Evolutionary conservation across 2,329 filamentous ascomycete genomes (phyloP).

Genomic region (Hymenoscyphus salicellus): DNA sequence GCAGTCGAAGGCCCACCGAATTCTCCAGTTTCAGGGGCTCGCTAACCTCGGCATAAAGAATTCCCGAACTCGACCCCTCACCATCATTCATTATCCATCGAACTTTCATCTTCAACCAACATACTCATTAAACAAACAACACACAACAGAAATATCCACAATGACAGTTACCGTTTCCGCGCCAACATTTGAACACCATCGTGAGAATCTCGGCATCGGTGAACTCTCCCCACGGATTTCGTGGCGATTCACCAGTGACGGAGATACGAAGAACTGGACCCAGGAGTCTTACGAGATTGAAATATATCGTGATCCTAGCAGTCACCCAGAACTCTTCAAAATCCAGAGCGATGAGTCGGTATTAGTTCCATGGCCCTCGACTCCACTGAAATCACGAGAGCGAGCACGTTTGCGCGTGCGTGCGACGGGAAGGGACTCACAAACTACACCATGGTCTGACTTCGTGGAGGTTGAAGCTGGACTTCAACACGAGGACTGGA

Average conservation of each 20-base stretch:
- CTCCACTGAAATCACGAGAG: constrained; percentile 33
- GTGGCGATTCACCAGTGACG: constrained; percentile 44
- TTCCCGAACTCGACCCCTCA: neutral
- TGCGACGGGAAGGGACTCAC: constrained; percentile 25
- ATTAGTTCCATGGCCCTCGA: constrained; percentile 45
- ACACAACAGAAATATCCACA: neutral
- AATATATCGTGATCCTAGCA: constrained; percentile 30
- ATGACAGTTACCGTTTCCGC: constrained; percentile 11
- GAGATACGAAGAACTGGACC: constrained; percentile 39
- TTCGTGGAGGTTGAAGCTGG: constrained; percentile 35
- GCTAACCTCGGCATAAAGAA: neutral
- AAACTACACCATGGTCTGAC: constrained; percentile 35
- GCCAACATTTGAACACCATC: constrained; percentile 27
- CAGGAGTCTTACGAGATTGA: constrained; percentile 47
- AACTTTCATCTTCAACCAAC: neutral
- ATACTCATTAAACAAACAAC: neutral
- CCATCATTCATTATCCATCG: neutral
- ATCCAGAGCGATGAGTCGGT: constrained; percentile 35
- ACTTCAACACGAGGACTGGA: constrained; percentile 38
- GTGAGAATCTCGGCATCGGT: constrained; percentile 42
- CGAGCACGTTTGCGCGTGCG: constrained; percentile 33
- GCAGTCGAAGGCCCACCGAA: neutral
- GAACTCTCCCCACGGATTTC: constrained; percentile 46
- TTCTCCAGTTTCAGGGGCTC: neutral
- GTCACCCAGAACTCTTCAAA: constrained; percentile 5